These are phyloP conservation scores for Puccinia brachypodii DNA, from an alignment of 1,284 basidiomycete species.

Conservation along the genomic window DNA sequence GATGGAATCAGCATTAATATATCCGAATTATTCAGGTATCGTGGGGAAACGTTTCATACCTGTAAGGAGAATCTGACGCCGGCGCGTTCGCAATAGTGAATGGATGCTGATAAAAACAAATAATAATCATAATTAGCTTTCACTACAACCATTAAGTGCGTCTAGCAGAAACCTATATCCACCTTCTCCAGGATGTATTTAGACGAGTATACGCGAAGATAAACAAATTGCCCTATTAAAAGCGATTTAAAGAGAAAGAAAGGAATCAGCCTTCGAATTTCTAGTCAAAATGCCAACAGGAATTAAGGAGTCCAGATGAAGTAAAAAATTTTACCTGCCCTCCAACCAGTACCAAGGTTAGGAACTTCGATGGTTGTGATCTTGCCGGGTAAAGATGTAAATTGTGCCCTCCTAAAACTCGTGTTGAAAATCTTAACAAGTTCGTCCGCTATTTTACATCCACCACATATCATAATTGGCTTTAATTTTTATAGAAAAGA, in stretches of 20 bases:
- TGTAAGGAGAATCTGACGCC: slow-evolving; percentile 27
- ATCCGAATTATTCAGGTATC: neutral
- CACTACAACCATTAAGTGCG: neutral
- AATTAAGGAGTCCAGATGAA: too few species aligned
- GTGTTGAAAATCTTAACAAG: slow-evolving; percentile 17
- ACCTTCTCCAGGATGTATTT: slow-evolving; percentile 44
- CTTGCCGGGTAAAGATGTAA: slow-evolving; percentile 42
- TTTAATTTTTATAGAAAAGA: neutral
- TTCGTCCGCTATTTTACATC: slow-evolving; percentile 29
- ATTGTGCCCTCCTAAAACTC: slow-evolving; percentile 14
- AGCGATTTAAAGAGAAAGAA: neutral
- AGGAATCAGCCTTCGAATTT: neutral
- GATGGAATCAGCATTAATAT: neutral
- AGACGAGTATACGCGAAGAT: slow-evolving; percentile 30
- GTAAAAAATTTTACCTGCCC: slow-evolving; percentile 9
- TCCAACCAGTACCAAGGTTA: slow-evolving; percentile 40
- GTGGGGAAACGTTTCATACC: neutral
- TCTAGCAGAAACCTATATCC: neutral
- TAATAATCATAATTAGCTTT: neutral
- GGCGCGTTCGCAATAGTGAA: slow-evolving; percentile 47
- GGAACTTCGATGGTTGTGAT: slow-evolving; percentile 34
- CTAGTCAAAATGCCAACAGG: too few species aligned
- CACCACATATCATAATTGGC: slow-evolving; percentile 10
- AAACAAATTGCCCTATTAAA: slow-evolving; percentile 32
- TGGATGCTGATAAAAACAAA: slow-evolving; percentile 40